Evolutionary conservation across 2,329 filamentous ascomycete species (phyloP).

Genomic region (Alternaria panax): DNA sequence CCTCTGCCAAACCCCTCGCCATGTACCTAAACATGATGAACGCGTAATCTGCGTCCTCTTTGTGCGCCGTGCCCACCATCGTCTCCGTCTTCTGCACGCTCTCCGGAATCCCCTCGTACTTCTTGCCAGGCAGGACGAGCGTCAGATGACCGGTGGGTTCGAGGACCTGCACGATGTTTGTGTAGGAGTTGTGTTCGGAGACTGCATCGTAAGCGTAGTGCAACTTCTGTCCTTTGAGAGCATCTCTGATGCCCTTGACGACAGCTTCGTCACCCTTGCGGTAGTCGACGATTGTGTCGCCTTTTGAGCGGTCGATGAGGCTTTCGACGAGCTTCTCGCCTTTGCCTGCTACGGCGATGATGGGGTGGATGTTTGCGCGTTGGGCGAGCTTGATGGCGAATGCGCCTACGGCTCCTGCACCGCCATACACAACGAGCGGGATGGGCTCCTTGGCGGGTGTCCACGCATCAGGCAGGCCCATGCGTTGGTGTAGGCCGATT

Average conservation of each 20-base stretch:
- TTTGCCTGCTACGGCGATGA: conserved; percentile 54
- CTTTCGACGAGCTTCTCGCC: conserved; percentile 47
- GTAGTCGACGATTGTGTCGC: conserved; percentile 60
- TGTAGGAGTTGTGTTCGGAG: conserved; percentile 57
- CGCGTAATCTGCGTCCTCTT: conserved; percentile 52
- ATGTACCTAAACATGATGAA: conserved; percentile 56
- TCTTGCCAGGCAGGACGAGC: conserved; percentile 53
- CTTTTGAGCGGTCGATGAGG: conserved; percentile 50
- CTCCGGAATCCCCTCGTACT: conserved; percentile 50
- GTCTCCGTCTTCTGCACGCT: conserved; percentile 51
- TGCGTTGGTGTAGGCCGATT: conserved; percentile 54
- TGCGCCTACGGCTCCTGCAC: conserved; percentile 51
- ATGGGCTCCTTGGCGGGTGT: conserved; percentile 26
- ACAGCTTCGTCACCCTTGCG: conserved; percentile 59
- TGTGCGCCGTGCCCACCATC: conserved; percentile 44
- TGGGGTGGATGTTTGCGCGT: conserved; percentile 51
- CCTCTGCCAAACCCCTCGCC: conserved; percentile 57
- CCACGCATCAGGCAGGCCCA: conserved; percentile 55
- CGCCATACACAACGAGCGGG: conserved; percentile 54
- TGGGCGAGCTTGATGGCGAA: conserved; percentile 52
- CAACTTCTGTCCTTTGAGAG: conserved; percentile 55
- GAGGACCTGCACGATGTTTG: conserved; percentile 51
- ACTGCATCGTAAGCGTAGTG: conserved; percentile 66
- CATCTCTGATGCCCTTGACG: conserved; percentile 53
- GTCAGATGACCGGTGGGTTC: conserved; percentile 46